A percentile compares a stretch with the other conserved stretches of the same genome.
Conservation (phyloP, 495 filamentous ascomycete species). For the Aspergillus biplanus region DNA sequence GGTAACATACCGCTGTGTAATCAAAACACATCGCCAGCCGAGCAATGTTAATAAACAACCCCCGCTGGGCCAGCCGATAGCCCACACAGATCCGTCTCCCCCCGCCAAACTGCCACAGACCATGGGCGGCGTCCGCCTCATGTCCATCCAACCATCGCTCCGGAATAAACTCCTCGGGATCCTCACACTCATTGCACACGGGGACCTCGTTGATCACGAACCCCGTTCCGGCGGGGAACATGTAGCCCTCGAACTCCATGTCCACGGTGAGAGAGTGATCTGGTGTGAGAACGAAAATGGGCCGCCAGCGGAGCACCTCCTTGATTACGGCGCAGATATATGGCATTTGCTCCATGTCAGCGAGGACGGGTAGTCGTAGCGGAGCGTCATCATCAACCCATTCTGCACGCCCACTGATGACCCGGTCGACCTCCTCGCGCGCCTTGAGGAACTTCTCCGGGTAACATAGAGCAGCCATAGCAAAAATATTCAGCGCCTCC, state of each 20-base stretch:
- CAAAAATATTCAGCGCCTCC: conserved; percentile 41
- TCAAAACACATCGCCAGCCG: conserved; percentile 50
- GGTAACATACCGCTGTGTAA: conserved; percentile 29
- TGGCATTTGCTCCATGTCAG: conserved; percentile 33
- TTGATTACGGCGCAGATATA: conserved; percentile 39
- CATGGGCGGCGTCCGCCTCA: conserved; percentile 36
- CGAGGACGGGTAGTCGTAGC: conserved; percentile 36
- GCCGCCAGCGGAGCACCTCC: conserved; percentile 41
- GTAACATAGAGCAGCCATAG: conserved; percentile 38
- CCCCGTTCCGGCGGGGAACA: conserved; percentile 49
- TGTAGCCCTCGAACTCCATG: conserved; percentile 55
- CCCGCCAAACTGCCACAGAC: conserved; percentile 44
- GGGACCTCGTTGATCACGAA: conserved; percentile 41
- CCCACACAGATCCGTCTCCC: conserved; percentile 52
- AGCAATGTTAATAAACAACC: conserved; percentile 48
- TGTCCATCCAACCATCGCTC: conserved; percentile 49
- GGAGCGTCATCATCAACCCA: conserved; percentile 25
- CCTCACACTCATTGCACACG: conserved; percentile 32
- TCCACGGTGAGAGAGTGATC: conserved; percentile 42
- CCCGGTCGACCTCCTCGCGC: conserved; percentile 41
- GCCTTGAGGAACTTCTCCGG: conserved; percentile 34
- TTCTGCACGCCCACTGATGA: conserved; percentile 8
- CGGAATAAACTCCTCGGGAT: conserved; percentile 40
- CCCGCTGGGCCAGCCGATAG: conserved; percentile 45
- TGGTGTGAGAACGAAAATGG: conserved; percentile 36